Base-by-base conservation (phyloP, 164 flowering plant species). In the Malania oleifera region DNA sequence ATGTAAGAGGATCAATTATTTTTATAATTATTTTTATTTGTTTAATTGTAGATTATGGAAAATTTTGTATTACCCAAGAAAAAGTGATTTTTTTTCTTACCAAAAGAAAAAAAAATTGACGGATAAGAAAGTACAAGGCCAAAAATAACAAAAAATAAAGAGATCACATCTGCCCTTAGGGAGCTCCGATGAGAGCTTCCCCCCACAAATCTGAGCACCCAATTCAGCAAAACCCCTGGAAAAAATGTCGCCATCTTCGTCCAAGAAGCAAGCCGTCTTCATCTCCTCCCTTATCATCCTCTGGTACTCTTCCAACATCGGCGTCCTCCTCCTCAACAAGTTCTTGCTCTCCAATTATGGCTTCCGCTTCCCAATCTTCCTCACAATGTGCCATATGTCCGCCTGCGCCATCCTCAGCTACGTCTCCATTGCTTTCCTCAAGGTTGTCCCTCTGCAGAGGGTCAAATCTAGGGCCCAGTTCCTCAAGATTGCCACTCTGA, bases 321-420 rank as follows among this genome's bases (percentile, higher is more conserved):
- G 90, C 1, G 90, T 86, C 31, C 73, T 86, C 18, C 82, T 86
- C 20, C 76, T 86, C 35, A 86, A 86, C 83, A 86, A 86, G 64
- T 77, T 62, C 67, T 50, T 86, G 20, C 80, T 86, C 49, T 79
- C 86, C 37, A 86, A 79, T 57, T 84, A 82, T 64, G 86, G 82
- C 20, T 84, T 84, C 80, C 52, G 72, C 41, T 86, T 75, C 72
- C 95, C 95, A 37, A 84, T 86, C 60, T 82, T 86, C 75, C 82
- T 86, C 61, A 86, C 95, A 51, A 82, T 86, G 86, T 86, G 95
- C 57, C 95, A 86, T 67, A 86, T 86, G 95, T 52, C 86, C 1
- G 90, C 95, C 15, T 86, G 95, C 58, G 83, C 95, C 3, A 7
- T 77, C 20, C 77, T 84, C 56, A 86, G 95, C 72, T 82, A 86